These are phyloP conservation scores for Amaranthus tricolor DNA, from an alignment of 179 eudicot genomes.

Conservation along the genomic window DNA sequence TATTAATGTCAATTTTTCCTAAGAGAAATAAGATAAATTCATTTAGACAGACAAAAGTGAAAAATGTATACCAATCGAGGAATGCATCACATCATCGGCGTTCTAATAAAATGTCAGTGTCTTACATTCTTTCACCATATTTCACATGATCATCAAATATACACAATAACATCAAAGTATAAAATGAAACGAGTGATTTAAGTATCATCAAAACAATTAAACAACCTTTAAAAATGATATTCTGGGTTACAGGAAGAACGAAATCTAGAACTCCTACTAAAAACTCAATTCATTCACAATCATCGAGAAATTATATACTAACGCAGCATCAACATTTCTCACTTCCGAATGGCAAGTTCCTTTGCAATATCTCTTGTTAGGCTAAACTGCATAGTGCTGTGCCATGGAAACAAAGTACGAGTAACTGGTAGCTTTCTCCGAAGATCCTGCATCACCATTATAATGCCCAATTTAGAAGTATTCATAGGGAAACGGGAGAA, in stretches of 20 bases:
- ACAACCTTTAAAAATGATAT: not conserved
- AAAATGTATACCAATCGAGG: no score
- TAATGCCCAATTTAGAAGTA: not conserved
- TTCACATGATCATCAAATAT: slow-evolving; percentile 8
- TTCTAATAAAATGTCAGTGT: no score
- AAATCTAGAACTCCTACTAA: slow-evolving; percentile 5
- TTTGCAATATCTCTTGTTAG: slow-evolving; percentile 73
- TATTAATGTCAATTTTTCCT: no score
- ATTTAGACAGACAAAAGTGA: no score
- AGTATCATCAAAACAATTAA: slow-evolving; percentile 19
- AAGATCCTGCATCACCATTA: slow-evolving; percentile 58
- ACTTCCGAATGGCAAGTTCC: slow-evolving; percentile 77
- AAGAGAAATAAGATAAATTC: no score
- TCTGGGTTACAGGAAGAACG: slow-evolving; percentile 9
- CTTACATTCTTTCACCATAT: not conserved
- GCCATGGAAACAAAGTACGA: slow-evolving; percentile 96
- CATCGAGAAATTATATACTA: slow-evolving; percentile 28
- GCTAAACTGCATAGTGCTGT: slow-evolving; percentile 84
- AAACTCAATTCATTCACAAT: slow-evolving; percentile 23
- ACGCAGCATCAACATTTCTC: slow-evolving; percentile 17
- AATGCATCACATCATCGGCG: no score
- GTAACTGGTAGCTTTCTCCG: slow-evolving; percentile 96
- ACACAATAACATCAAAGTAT: slow-evolving; percentile 26
- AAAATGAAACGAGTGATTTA: slow-evolving; percentile 11
- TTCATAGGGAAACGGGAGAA: not conserved